Conservation (phyloP, 106 monocot species). For the Gastrodia elata region DNA sequence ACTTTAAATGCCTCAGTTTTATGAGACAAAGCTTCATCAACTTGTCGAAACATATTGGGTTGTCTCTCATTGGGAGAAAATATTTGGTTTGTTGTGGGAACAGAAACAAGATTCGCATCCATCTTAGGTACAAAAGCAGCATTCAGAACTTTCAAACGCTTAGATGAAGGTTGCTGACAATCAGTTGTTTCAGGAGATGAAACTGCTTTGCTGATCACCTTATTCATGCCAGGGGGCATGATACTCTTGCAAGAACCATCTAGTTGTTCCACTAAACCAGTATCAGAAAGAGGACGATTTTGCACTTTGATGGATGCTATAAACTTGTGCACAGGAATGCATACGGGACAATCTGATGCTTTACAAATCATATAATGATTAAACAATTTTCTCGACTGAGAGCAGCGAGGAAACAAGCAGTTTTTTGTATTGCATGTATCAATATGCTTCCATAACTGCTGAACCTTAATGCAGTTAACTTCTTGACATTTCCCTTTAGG, state of each 20-base stretch:
- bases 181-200: conserved; percentile 33
- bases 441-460: conserved; percentile 60
- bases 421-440: conserved; percentile 32
- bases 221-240: conserved; percentile 19
- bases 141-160: conserved; percentile 56
- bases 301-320: conserved; percentile 24
- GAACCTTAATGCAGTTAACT: conserved; percentile 43
- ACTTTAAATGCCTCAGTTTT: conserved; percentile 34
- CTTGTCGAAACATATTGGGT: conserved; percentile 16
- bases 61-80: conserved; percentile 26
- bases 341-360: conserved; percentile 61
- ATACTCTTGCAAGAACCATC: conserved; percentile 23
- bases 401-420: conserved; percentile 54
- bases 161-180: conserved; percentile 31
- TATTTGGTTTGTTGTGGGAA: conserved; percentile 25
- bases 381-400: conserved; percentile 34
- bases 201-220: conserved; percentile 14
- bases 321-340: conserved; percentile 44
- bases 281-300: conserved; percentile 14
- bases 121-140: conserved; percentile 20
- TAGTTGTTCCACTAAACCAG: conserved; percentile 12
- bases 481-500: conserved; percentile 58
- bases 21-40: conserved; percentile 6
- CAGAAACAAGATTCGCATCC: conserved; percentile 31
- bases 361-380: conserved; percentile 44